Percentiles rank a stretch among this genome's conserved stretches.
phyloP scores from a whole-genome alignment of 2,329 filamentous ascomycete species.

The Colletotrichum theobromicola region DNA sequence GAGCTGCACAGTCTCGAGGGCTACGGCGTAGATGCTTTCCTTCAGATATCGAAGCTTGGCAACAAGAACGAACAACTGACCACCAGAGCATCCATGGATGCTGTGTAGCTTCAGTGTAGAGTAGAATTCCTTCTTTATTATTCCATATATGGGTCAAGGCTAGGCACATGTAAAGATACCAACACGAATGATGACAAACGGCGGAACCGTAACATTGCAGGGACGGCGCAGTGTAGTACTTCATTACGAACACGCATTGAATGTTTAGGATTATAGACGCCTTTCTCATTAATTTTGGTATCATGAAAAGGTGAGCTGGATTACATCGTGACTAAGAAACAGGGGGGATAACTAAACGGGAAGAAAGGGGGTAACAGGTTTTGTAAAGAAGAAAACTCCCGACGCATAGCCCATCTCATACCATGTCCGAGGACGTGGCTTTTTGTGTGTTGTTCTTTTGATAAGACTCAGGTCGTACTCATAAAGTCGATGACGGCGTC shows the following conservation, averaged over 20 bases:
- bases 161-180: slow-evolving; percentile 20
- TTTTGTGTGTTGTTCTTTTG: not conserved
- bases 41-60: slow-evolving; percentile 94
- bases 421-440: not conserved
- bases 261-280: slow-evolving; percentile 18
- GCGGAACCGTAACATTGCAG: not conserved
- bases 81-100: slow-evolving; percentile 78
- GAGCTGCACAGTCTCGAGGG: slow-evolving; percentile 93
- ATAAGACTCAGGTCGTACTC: not conserved
- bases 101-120: slow-evolving; percentile 74
- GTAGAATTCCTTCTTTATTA: not conserved
- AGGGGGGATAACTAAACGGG: slow-evolving; percentile 22
- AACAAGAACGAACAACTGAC: slow-evolving; percentile 97
- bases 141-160: not conserved
- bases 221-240: not conserved
- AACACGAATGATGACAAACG: not conserved
- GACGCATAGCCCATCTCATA: slow-evolving; percentile 5
- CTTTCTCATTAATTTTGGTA: slow-evolving; percentile 49
- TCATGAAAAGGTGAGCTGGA: slow-evolving; percentile 50
- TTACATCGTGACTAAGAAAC: slow-evolving; percentile 46
- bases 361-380: slow-evolving; percentile 16
- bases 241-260: slow-evolving; percentile 8
- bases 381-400: slow-evolving; percentile 22
- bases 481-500: not conserved
- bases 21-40: slow-evolving; percentile 93